Conservation (phyloP, 176 grass and related monocot species). For the Ampelocalamus luodianensis region DNA sequence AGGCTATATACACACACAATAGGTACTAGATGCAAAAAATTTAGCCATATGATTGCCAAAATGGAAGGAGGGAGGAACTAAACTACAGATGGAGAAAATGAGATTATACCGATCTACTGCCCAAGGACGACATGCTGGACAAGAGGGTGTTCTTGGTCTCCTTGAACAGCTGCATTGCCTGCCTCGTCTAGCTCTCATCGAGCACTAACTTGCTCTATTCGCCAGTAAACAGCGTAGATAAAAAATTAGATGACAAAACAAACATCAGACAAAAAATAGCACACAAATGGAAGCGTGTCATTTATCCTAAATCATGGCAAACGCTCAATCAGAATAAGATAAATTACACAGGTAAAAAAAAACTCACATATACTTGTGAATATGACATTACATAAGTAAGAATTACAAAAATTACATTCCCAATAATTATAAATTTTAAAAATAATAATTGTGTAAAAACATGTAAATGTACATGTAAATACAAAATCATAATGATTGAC, state of each 20-base stretch:
- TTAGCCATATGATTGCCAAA: no score
- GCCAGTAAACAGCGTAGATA: constrained; percentile 34
- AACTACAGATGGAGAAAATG: no score
- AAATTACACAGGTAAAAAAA: neutral
- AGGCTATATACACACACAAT: no score
- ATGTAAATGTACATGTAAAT: no score
- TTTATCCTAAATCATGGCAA: neutral
- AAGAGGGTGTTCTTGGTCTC: constrained; percentile 68
- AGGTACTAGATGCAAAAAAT: no score
- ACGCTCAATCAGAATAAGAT: neutral
- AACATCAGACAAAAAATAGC: neutral
- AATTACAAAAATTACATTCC: no score
- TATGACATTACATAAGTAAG: no score
- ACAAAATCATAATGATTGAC: no score
- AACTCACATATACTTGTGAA: no score
- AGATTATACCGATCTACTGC: constrained; percentile 74
- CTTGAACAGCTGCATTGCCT: constrained; percentile 72
- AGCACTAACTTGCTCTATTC: constrained; percentile 70
- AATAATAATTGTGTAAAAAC: no score
- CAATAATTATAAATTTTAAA: no score
- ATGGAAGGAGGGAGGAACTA: no score
- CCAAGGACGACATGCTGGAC: constrained; percentile 76
- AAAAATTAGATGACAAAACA: constrained; percentile 9
- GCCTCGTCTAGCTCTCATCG: constrained; percentile 61
- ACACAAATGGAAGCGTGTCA: neutral